Conservation (phyloP, 768 basidiomycete species). For the Xerocomellus intermedius region DNA sequence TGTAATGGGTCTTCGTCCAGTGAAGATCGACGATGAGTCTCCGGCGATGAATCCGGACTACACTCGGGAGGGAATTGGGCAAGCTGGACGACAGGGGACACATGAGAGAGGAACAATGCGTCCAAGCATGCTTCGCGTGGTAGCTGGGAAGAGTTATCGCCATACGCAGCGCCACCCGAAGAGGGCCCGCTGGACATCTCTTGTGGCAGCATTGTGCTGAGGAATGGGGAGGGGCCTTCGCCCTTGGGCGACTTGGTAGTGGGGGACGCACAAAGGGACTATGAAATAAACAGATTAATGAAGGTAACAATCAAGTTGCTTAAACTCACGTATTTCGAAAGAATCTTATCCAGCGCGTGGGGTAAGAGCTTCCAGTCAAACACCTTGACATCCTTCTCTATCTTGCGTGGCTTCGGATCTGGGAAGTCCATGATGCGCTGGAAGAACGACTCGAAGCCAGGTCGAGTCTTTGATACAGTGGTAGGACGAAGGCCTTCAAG, state of each 20-base stretch:
- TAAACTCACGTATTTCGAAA: conserved; percentile 76
- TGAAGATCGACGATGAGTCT: conserved; percentile 12
- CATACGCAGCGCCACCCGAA: conserved; percentile 19
- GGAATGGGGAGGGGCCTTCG: conserved; percentile 31
- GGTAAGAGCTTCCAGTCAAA: conserved; percentile 74
- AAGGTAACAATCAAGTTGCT: neutral
- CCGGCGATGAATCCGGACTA: conserved; percentile 12
- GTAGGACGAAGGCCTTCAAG: conserved; percentile 89
- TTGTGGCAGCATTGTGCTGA: conserved; percentile 26
- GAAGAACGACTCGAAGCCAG: conserved; percentile 84
- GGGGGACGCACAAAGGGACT: conserved; percentile 51
- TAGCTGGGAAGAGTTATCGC: conserved; percentile 4
- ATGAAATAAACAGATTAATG: conserved; percentile 2
- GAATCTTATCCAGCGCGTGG: conserved; percentile 73
- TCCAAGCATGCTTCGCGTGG: conserved; percentile 18
- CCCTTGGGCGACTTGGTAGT: conserved; percentile 23
- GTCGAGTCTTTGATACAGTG: conserved; percentile 85
- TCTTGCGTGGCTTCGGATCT: conserved; percentile 90
- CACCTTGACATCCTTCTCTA: conserved; percentile 94
- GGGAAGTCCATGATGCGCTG: conserved; percentile 96
- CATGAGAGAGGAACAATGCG: conserved; percentile 18
- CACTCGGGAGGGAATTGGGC: conserved; percentile 17
- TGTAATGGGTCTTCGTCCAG: conserved; percentile 24
- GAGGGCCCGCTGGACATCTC: conserved; percentile 2
- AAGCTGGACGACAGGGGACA: conserved; percentile 19